Percentiles rank a stretch among this genome's conserved stretches.
phyloP scores from a whole-genome alignment of 225 moss, liverwort and hornwort genomes.

The Anthoceros angustus region DNA sequence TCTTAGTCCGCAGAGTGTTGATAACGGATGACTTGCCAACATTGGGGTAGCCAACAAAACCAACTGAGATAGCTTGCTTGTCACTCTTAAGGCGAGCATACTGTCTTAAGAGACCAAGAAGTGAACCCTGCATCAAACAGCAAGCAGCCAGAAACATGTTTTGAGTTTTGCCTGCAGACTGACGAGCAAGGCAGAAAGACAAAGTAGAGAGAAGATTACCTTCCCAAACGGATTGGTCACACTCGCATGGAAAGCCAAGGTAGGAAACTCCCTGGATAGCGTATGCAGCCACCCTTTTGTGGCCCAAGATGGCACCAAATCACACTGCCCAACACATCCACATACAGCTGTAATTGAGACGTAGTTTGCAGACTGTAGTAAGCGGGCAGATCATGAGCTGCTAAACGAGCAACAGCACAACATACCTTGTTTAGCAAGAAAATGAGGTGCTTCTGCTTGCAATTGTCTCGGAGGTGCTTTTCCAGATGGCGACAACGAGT shows the following conservation, averaged over 20 bases:
- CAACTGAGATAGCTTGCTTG: slow-evolving; percentile 96
- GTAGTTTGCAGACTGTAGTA: neutral
- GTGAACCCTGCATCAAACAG: slow-evolving; percentile 49
- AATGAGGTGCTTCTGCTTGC: slow-evolving; percentile 96
- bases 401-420: neutral
- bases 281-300: slow-evolving; percentile 96
- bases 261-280: slow-evolving; percentile 84
- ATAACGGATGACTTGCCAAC: slow-evolving; percentile 96
- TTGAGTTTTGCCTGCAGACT: neutral
- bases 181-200: neutral
- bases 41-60: slow-evolving; percentile 97
- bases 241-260: slow-evolving; percentile 94
- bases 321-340: slow-evolving; percentile 70
- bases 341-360: no score
- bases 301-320: slow-evolving; percentile 95
- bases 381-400: neutral
- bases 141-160: neutral
- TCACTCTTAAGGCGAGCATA: slow-evolving; percentile 87
- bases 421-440: slow-evolving; percentile 81
- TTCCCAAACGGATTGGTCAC: slow-evolving; percentile 98
- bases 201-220: slow-evolving; percentile 21
- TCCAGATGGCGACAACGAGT: slow-evolving; percentile 85
- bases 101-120: slow-evolving; percentile 81
- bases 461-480: slow-evolving; percentile 83
- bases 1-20: slow-evolving; percentile 84